Evolutionary conservation across 140 eudicot species (phyloP).

Genomic region (Oenanthe javanica): DNA sequence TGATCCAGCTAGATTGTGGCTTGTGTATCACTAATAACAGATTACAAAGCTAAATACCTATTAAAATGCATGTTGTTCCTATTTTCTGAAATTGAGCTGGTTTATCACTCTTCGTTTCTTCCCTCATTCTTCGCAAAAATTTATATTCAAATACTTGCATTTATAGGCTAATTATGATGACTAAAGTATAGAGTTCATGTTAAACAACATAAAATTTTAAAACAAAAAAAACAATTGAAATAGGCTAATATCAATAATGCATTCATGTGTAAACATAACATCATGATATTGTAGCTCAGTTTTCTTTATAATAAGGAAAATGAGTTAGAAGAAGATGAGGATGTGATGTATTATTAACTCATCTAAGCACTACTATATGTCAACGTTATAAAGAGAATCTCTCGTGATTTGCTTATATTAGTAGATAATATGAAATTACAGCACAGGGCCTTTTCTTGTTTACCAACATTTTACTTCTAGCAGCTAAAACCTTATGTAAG

Average conservation of each 20-base stretch:
- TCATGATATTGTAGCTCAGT: background rate
- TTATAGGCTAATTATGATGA: background rate
- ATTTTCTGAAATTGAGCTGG: no score
- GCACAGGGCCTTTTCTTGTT: background rate
- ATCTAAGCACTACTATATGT: background rate
- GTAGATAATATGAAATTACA: background rate
- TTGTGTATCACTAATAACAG: no score
- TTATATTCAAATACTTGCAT: no score
- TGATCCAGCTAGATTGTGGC: no score
- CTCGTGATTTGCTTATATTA: background rate
- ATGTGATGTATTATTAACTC: background rate
- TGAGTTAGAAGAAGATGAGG: background rate
- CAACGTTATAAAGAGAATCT: background rate
- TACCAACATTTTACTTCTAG: constrained; percentile 3
- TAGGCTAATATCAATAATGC: no score
- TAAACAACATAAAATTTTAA: no score
- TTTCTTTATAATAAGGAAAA: constrained; percentile 2
- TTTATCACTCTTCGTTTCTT: no score
- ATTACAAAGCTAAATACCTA: no score
- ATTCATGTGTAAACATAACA: background rate
- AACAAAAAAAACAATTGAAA: no score
- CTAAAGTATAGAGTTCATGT: background rate
- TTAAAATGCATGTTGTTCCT: no score
- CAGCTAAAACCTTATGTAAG: background rate
- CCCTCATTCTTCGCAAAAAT: no score